These are phyloP conservation scores for Astraeus odoratus DNA, from an alignment of 768 basidiomycete genomes.

Conservation along the genomic window DNA sequence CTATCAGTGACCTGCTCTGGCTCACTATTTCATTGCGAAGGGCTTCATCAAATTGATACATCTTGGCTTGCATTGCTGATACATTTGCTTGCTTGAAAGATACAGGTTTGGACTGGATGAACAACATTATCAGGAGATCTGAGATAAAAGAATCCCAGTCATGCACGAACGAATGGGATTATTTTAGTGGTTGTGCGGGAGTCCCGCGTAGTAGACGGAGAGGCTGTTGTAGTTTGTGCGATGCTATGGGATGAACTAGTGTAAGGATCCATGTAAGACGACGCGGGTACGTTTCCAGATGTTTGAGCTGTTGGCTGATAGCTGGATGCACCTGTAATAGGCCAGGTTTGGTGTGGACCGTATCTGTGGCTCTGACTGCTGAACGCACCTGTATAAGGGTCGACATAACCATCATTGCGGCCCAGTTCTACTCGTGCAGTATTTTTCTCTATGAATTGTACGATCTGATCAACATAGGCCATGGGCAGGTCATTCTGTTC, in stretches of 20 bases:
- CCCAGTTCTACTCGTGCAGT: conserved; percentile 73
- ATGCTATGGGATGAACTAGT: conserved; percentile 65
- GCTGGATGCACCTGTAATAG: conserved; percentile 56
- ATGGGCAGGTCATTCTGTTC: conserved; percentile 75
- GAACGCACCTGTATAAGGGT: conserved; percentile 80
- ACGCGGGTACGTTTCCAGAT: conserved; percentile 23
- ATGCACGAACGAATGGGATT: conserved; percentile 44
- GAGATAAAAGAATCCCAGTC: neutral
- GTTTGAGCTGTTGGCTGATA: conserved; percentile 43
- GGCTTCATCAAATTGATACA: conserved; percentile 66
- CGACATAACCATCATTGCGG: conserved; percentile 54
- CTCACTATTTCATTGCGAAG: conserved; percentile 66
- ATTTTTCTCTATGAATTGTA: conserved; percentile 89
- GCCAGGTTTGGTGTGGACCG: neutral
- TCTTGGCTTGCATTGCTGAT: conserved; percentile 69
- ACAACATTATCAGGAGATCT: neutral
- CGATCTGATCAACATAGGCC: conserved; percentile 84
- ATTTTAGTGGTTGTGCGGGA: conserved; percentile 29
- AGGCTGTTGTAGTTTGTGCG: conserved; percentile 29
- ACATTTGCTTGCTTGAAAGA: conserved; percentile 85
- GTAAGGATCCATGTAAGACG: conserved; percentile 58
- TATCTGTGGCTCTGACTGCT: neutral
- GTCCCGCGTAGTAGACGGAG: conserved; percentile 23
- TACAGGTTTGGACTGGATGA: conserved; percentile 49
- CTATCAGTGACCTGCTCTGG: neutral